Evolutionary conservation across 169 alveolate species (phyloP).

Genomic region (Plasmodium gonderi): DNA sequence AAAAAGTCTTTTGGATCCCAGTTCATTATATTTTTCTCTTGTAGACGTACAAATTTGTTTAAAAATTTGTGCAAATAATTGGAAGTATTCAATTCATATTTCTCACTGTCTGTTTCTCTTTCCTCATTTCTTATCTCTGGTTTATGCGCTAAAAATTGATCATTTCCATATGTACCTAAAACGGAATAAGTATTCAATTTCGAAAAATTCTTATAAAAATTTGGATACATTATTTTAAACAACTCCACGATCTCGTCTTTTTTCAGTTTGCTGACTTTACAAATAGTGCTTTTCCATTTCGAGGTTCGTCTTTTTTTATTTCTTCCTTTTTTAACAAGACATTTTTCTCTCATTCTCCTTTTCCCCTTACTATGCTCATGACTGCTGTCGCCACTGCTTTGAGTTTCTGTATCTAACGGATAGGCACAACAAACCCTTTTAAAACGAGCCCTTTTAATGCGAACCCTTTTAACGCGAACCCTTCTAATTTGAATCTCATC

Average conservation of each 20-base stretch:
- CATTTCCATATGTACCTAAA: background rate
- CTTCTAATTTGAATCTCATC: background rate
- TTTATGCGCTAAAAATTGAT: background rate
- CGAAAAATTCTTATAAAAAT: conserved; percentile 13
- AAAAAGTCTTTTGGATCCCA: conserved; percentile 9
- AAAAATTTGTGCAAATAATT: background rate
- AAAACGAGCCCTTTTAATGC: background rate
- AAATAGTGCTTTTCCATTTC: background rate
- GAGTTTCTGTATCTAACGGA: too few relatives aligned
- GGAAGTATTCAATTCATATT: background rate
- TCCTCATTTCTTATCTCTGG: background rate
- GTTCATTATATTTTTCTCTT: background rate
- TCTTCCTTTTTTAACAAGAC: background rate
- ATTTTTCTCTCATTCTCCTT: background rate
- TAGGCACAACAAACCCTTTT: too few relatives aligned
- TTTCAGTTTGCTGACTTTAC: background rate
- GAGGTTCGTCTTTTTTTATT: background rate
- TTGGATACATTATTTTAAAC: conserved; percentile 2
- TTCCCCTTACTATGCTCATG: background rate
- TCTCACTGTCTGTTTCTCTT: background rate
- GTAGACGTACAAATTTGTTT: background rate
- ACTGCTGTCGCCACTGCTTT: background rate
- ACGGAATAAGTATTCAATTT: background rate
- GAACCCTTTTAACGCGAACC: background rate
- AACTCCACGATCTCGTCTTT: background rate